Conservation (phyloP, 176 grass and related monocot genomes). For the Phoenix roebelenii region DNA sequence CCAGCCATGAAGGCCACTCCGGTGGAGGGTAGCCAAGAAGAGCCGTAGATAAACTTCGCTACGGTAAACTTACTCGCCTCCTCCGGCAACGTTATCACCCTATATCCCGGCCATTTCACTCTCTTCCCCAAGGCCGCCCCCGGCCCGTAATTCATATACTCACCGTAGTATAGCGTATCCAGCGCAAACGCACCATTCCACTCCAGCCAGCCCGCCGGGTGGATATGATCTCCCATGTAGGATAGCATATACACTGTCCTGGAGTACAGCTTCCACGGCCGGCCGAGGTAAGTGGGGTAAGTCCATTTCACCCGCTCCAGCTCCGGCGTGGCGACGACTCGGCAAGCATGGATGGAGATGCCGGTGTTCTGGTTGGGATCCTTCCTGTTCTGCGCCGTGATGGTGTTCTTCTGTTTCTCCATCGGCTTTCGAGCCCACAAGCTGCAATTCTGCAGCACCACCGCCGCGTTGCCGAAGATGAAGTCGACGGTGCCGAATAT, state of each 20-base stretch:
- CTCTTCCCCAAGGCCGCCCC: constrained; percentile 28
- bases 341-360: constrained; percentile 49
- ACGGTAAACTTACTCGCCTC: constrained; percentile 68
- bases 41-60: constrained; percentile 32
- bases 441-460: constrained; percentile 72
- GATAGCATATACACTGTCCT: constrained; percentile 47
- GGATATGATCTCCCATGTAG: constrained; percentile 43
- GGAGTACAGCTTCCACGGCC: constrained; percentile 61
- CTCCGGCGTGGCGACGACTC: constrained; percentile 21
- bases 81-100: constrained; percentile 34
- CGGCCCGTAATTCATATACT: constrained; percentile 57
- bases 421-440: constrained; percentile 41
- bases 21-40: constrained; percentile 46
- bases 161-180: constrained; percentile 62
- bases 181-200: constrained; percentile 39
- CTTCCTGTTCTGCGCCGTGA: constrained; percentile 40
- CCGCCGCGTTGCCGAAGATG: constrained; percentile 62
- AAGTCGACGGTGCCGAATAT: constrained; percentile 59
- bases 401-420: constrained; percentile 47
- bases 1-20: constrained; percentile 47
- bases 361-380: constrained; percentile 70
- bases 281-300: constrained; percentile 43
- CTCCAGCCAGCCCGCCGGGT: constrained; percentile 46
- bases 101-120: constrained; percentile 35
- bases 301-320: constrained; percentile 15